These are phyloP conservation scores for Lachancea kluyveri DNA, from an alignment of 805 yeast genomes.

Conservation along the genomic window DNA sequence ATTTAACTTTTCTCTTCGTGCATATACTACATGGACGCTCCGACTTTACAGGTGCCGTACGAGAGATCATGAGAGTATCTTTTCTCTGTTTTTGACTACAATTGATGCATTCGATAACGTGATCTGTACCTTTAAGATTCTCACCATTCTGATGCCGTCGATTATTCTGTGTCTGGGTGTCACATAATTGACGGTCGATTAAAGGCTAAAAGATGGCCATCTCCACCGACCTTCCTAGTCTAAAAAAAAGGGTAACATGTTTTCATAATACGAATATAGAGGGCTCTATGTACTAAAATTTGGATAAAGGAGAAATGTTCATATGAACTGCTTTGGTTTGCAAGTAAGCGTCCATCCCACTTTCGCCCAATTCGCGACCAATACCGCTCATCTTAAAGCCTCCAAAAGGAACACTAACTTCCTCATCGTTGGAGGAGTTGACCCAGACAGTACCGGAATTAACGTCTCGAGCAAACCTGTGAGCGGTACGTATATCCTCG, in stretches of 20 bases:
- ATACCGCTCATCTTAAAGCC: slow-evolving; percentile 76
- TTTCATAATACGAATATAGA: slow-evolving; percentile 1
- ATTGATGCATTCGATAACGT: background rate
- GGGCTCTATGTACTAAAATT: too few species aligned
- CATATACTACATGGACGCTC: slow-evolving; percentile 24
- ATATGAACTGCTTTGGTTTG: slow-evolving; percentile 73
- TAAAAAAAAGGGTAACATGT: too few species aligned
- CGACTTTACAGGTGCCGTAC: slow-evolving; percentile 11
- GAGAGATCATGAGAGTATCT: slow-evolving; percentile 5
- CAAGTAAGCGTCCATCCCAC: slow-evolving; percentile 63
- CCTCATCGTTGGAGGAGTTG: slow-evolving; percentile 62
- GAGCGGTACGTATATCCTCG: slow-evolving; percentile 56
- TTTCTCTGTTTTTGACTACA: too few species aligned
- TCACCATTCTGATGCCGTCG: too few species aligned
- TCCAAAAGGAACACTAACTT: slow-evolving; percentile 67
- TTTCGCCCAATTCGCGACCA: slow-evolving; percentile 76
- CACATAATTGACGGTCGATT: too few species aligned
- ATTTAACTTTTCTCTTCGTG: slow-evolving; percentile 27
- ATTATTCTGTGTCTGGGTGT: too few species aligned
- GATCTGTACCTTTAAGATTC: too few species aligned
- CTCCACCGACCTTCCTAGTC: too few species aligned
- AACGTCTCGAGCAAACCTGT: slow-evolving; percentile 51
- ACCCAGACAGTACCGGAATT: slow-evolving; percentile 68
- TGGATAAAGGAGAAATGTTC: slow-evolving; percentile 15
- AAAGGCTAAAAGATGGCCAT: too few species aligned